Base-by-base conservation (phyloP, 768 basidiomycete species). In the Paxillus ammoniavirescens region DNA sequence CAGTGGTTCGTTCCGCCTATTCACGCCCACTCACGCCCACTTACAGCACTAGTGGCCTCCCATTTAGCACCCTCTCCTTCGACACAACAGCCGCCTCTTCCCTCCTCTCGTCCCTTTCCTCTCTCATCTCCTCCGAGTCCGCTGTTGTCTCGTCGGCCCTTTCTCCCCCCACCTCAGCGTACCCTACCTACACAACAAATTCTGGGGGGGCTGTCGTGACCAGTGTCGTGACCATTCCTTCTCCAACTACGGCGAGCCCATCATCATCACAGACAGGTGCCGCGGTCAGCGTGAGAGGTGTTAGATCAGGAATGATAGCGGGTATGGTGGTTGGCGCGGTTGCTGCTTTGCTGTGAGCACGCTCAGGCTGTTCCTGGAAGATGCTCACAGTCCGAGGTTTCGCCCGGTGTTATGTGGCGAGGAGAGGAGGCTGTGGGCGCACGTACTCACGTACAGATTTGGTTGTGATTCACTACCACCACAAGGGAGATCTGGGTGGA, bases 81-180 rank as follows among this genome's bases (percentile, higher is more conserved):
- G 60, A 68, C 47, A 66, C 66, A 17, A 64, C 62, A 5, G 68
- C 49, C 5, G 8, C 40, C 0, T 31, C 59, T 4, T 68, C 67
- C 31, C 0, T 54, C 26, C 18, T 64, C 36, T 57, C 66, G 9
- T 59, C 53, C 7, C 51, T 60, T 37, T 65, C 67, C 35, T 68
- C 64, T 1, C 55, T 68, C 53, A 56, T 65, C 42, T 66, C 68
- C 33, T 64, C 68, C 23, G 56, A 64, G 18, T 66, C 67, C 17
- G 62, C 52, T 28, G 49, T 49, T 6, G 0, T 66, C 40, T 42
- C 13, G 15, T 59, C 68, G 5, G 31, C 14, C 14, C 13, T 42
- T 18, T 5, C 46, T n/a, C 14, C 43, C 53, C 44, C 28, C 9
- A 31, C 44, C 2, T 13, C 49, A 3, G 7, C 9, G 2, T 6